Conservation (phyloP, 73 alveolate genomes). For the Tetrahymena elliotti region DNA sequence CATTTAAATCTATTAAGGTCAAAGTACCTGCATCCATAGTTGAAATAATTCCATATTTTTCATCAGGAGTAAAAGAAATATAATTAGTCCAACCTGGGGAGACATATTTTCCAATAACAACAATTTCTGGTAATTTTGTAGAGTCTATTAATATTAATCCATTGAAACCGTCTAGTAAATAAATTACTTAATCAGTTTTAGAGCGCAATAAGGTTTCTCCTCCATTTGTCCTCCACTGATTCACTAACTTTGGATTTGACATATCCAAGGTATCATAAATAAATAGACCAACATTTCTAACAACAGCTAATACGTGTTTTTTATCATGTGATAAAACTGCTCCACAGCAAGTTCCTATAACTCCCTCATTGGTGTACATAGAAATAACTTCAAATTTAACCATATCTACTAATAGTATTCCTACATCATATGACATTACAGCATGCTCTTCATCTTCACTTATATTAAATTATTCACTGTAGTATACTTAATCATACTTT, state of each 20-base stretch:
- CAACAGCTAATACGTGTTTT: not conserved
- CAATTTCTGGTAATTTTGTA: not conserved
- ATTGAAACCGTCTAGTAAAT: not conserved
- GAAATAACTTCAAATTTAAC: not conserved
- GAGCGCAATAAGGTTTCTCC: not conserved
- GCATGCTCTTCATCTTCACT: not conserved
- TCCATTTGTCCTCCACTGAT: not conserved
- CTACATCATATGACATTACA: not conserved
- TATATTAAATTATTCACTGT: not conserved
- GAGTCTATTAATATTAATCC: not conserved
- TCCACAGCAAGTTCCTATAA: not conserved
- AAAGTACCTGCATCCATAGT: not conserved
- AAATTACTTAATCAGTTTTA: not conserved
- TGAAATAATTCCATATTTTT: not conserved
- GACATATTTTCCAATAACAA: not conserved
- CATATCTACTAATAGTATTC: not conserved
- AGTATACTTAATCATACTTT: not conserved
- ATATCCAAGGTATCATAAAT: not conserved
- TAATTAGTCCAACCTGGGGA: not conserved
- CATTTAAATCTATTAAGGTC: not conserved
- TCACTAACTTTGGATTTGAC: not conserved
- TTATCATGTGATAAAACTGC: not conserved
- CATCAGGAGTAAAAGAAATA: not conserved
- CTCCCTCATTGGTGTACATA: not conserved
- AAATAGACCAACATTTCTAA: not conserved